Base-by-base conservation (phyloP, 495 filamentous ascomycete genomes). In the Lepidopterella palustris region DNA sequence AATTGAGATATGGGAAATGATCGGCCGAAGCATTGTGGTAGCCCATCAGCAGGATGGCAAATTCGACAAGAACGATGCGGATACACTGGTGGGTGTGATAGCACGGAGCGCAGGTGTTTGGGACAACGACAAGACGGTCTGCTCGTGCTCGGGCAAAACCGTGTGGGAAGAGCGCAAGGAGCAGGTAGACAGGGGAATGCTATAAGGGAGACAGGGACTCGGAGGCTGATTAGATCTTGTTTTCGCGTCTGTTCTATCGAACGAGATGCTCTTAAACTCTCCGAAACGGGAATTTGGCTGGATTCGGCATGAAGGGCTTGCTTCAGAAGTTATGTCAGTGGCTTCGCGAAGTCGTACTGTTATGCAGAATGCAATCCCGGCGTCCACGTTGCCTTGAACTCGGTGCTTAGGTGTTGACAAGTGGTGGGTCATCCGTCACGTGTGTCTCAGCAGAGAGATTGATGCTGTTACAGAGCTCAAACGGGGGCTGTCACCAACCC, bases 81-180 rank as follows among this genome's bases (percentile, higher is more conserved):
- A 95, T 68, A 92, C 90, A 28, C 75, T 96, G 40, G 87, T 96
- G 5, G 93, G 93, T 29, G 90, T 97, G 53, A 88, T 97, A 71
- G 93, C 93, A 45, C 78, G 93, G 69, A 96, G 90, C 74, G 92
- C 93, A 24, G 93, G 93, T 13, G 86, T 95, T 53, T 97, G 93
- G 93, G 92, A 97, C 71, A 97, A 98, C 69, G 90, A 96, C 70
- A 98, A 97, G 80, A 96, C 87, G 67, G 93, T 98, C 26, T 85
- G 85, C 71, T 92, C 88, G 13, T 97, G 93, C 73, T 95, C 90
- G 40, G 93, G 93, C 2, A 97, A 98, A 84, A 97, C 90, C 65
- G 79, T 98, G 29, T 98, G 93, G 93, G 87, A 97, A 73, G 93
- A 98, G 78, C 81, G 93, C 69, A 86, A 85, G 76, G 92, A 97